Conservation (phyloP, 345 rosid genomes). For the Mangifera indica region DNA sequence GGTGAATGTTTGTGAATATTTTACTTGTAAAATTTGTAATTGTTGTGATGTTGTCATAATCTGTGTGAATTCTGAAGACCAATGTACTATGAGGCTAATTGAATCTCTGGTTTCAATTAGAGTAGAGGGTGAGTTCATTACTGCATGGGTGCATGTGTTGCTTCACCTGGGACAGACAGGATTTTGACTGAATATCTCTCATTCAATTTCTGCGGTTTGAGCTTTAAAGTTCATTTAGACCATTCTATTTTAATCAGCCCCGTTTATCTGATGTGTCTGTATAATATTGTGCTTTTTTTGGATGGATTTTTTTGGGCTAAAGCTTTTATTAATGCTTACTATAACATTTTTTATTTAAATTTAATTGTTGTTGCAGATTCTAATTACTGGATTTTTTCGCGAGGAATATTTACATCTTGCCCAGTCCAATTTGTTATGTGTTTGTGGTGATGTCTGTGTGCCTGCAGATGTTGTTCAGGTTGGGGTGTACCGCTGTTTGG, state of each 20-base stretch:
- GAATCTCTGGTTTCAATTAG: background rate
- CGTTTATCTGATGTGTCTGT: too few relatives aligned
- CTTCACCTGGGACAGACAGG: background rate
- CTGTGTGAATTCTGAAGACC: background rate
- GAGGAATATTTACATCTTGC: constrained; percentile 52
- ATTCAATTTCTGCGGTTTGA: background rate
- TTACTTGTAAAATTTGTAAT: background rate
- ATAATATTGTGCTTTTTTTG: too few relatives aligned
- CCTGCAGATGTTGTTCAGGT: constrained; percentile 61
- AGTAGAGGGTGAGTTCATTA: background rate
- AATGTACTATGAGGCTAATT: background rate
- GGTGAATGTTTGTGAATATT: background rate
- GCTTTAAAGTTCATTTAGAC: background rate
- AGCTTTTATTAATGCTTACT: background rate
- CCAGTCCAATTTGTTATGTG: constrained; percentile 59
- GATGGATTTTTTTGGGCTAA: background rate
- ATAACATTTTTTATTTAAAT: background rate
- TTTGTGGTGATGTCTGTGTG: constrained; percentile 66
- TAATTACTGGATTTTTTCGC: constrained; percentile 68
- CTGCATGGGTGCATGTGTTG: background rate
- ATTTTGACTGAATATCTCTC: background rate
- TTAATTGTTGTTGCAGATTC: constrained; percentile 46
- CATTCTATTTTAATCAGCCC: too few relatives aligned
- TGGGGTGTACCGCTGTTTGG: constrained; percentile 84
- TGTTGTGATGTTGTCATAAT: background rate